phyloP scores from a whole-genome alignment of 495 filamentous ascomycete species.

The Penicillium canariense region DNA sequence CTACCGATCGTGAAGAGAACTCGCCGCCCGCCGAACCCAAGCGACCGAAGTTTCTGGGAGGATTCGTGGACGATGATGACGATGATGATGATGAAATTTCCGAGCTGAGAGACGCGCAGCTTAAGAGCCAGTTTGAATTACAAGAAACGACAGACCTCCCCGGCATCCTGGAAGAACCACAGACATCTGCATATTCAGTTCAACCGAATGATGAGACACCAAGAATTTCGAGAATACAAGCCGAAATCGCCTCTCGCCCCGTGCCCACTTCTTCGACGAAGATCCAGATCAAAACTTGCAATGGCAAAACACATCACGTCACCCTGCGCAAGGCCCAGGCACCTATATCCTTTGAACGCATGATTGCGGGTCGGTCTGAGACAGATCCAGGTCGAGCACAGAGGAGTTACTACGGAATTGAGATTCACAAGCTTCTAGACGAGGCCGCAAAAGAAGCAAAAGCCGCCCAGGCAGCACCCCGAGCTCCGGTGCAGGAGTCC shows the following conservation, averaged over 20 bases:
- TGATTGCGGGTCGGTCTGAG: constrained; percentile 67
- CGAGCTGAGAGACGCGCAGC: constrained; percentile 30
- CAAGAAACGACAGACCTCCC: constrained; percentile 18
- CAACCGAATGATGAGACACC: constrained; percentile 4
- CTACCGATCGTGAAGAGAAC: constrained; percentile 32
- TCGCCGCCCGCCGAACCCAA: constrained; percentile 37
- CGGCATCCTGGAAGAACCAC: background rate
- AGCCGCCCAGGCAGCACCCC: constrained; percentile 14
- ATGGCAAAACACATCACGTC: constrained; percentile 60
- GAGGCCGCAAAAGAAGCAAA: constrained; percentile 55
- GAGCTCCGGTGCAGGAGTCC: constrained; percentile 28
- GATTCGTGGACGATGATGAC: constrained; percentile 48
- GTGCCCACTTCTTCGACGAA: constrained; percentile 19
- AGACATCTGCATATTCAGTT: background rate
- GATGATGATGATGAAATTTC: constrained; percentile 41
- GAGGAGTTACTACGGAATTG: constrained; percentile 85
- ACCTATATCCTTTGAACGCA: constrained; percentile 59
- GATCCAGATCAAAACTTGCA: constrained; percentile 60
- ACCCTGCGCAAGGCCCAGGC: constrained; percentile 46
- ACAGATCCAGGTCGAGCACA: constrained; percentile 69
- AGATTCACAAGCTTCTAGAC: constrained; percentile 80
- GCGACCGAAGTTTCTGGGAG: constrained; percentile 42
- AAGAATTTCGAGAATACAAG: constrained; percentile 5
- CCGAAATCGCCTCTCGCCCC: constrained; percentile 14
- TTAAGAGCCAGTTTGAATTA: constrained; percentile 40